Conservation (phyloP, 345 rosid species). For the Cardamine occulta region DNA sequence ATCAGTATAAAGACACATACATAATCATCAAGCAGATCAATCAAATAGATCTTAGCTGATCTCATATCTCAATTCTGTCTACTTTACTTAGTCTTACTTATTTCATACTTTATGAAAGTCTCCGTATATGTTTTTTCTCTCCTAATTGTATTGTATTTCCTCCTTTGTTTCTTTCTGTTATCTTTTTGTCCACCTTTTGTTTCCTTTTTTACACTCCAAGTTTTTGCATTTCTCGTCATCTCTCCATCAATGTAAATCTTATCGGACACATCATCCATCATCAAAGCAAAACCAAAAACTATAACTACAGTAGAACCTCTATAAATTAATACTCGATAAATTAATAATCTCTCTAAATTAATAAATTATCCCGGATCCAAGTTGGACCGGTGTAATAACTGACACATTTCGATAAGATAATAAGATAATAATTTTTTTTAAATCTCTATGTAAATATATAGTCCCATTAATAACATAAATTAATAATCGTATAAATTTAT, state of each 20-base stretch:
- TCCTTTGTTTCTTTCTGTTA: constrained; percentile 11
- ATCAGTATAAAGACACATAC: constrained; percentile 9
- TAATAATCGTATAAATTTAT: too few relatives aligned
- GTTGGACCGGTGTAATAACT: too few relatives aligned
- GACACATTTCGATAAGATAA: too few relatives aligned
- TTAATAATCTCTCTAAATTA: too few relatives aligned
- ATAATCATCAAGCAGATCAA: not conserved
- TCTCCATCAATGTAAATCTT: constrained; percentile 33
- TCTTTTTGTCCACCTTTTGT: constrained; percentile 15
- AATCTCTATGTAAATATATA: too few relatives aligned
- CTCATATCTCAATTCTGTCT: not conserved
- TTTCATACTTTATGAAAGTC: constrained; percentile 19
- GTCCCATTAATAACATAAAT: too few relatives aligned
- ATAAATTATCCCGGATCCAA: too few relatives aligned
- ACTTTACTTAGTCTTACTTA: constrained; percentile 19
- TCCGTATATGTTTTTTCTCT: not conserved
- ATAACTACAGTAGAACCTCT: too few relatives aligned
- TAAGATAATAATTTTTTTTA: too few relatives aligned
- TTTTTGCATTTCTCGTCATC: constrained; percentile 30
- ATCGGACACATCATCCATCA: constrained; percentile 35
- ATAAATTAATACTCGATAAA: too few relatives aligned
- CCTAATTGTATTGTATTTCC: not conserved
- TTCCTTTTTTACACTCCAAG: not conserved
- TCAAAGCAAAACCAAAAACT: constrained; percentile 13
- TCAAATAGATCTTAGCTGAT: not conserved